Evolutionary conservation across 805 yeast species (phyloP).

Genomic region (Candida germanica): DNA sequence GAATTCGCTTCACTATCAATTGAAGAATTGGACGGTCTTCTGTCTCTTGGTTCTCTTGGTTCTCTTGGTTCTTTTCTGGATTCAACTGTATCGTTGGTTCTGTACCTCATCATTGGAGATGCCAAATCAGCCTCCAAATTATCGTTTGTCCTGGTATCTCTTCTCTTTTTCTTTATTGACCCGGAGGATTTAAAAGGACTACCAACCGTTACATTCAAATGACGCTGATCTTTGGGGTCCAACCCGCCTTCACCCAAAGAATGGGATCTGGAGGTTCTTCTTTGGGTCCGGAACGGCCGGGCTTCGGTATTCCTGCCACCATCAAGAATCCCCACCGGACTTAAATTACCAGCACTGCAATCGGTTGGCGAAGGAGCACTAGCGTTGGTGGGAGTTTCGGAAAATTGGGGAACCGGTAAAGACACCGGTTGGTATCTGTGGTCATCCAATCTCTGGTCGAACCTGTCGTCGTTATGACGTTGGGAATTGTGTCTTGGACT

Average conservation of each 20-base stretch:
- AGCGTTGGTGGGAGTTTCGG: neutral
- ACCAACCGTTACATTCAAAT: constrained; percentile 6
- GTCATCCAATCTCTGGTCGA: constrained; percentile 37
- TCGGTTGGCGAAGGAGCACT: neutral
- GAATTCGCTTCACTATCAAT: constrained; percentile 67
- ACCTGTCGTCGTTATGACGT: constrained; percentile 15
- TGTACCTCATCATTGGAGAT: constrained; percentile 26
- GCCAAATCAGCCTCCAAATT: constrained; percentile 25
- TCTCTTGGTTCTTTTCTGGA: constrained; percentile 9
- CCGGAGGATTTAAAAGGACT: constrained; percentile 4
- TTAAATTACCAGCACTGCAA: neutral
- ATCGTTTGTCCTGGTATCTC: constrained; percentile 12
- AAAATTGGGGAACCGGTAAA: constrained; percentile 25
- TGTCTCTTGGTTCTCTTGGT: too few species aligned
- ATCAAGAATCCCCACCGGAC: constrained; percentile 11
- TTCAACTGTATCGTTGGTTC: constrained; percentile 21
- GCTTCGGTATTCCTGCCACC: too few species aligned
- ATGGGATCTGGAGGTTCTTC: constrained; percentile 10
- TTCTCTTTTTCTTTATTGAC: constrained; percentile 9
- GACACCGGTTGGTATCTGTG: constrained; percentile 37
- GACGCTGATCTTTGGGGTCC: constrained; percentile 16
- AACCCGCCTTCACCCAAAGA: constrained; percentile 13
- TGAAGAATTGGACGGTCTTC: constrained; percentile 34
- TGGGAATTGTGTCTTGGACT: constrained; percentile 2
- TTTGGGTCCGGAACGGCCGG: constrained; percentile 7